Conservation (phyloP, 192 early-diverging fungal species). For the Glomus cerebriforme region DNA sequence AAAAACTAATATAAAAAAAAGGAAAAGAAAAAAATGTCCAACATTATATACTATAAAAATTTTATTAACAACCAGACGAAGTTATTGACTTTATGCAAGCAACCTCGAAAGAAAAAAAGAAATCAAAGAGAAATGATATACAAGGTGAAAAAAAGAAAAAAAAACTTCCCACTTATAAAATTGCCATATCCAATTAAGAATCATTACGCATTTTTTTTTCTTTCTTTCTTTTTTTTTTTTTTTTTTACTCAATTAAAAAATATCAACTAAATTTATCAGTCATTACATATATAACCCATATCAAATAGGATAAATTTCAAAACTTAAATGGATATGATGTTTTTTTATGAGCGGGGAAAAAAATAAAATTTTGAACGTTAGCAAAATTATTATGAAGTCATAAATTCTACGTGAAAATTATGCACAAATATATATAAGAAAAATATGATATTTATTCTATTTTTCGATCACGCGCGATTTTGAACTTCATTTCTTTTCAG, state of each 20-base stretch:
- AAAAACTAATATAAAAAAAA: not conserved
- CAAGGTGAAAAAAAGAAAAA: not conserved
- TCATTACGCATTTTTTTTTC: not conserved
- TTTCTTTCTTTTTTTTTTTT: no score
- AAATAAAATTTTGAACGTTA: not conserved
- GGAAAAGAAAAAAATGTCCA: not conserved
- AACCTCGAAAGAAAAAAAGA: not conserved
- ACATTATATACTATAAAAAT: not conserved
- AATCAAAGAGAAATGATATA: not conserved
- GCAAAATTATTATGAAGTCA: not conserved
- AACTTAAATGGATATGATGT: not conserved
- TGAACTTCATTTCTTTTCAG: conserved; percentile 9
- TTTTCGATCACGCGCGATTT: not conserved
- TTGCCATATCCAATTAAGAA: not conserved
- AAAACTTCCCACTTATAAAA: not conserved
- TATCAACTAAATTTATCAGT: not conserved
- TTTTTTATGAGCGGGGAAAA: not conserved
- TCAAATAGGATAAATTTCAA: not conserved
- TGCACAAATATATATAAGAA: not conserved
- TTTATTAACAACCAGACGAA: conserved; percentile 22
- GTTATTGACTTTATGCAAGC: not conserved
- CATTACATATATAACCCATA: not conserved
- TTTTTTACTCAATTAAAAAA: not conserved
- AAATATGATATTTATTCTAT: not conserved
- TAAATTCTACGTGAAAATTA: not conserved